Conservation (phyloP, 1,284 basidiomycete species). For the Exobasidium rhododendri region DNA sequence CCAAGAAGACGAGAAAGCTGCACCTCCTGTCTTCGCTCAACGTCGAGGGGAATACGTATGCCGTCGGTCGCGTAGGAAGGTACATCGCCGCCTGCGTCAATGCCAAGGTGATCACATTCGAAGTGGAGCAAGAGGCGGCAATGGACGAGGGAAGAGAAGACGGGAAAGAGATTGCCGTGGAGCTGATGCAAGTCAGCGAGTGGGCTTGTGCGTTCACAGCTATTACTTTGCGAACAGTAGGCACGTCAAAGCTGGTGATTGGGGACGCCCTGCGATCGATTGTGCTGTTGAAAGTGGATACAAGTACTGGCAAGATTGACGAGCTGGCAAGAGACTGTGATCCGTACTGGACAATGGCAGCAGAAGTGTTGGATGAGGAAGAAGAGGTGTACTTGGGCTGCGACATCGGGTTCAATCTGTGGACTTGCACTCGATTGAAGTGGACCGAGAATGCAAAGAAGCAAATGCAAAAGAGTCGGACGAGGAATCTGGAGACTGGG, state of each 20-base stretch:
- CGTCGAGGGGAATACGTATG: constrained; percentile 45
- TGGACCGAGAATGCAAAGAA: constrained; percentile 23
- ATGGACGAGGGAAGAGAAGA: constrained; percentile 12
- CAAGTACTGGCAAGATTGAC: constrained; percentile 16
- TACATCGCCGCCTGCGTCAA: constrained; percentile 43
- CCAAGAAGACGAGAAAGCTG: neutral
- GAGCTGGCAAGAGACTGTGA: constrained; percentile 50
- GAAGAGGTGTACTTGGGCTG: constrained; percentile 46
- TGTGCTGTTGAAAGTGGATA: constrained; percentile 36
- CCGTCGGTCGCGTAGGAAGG: constrained; percentile 12
- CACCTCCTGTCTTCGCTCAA: constrained; percentile 23
- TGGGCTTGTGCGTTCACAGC: constrained; percentile 51
- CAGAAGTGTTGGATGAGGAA: constrained; percentile 29
- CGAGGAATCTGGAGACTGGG: constrained; percentile 22
- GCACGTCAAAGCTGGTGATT: constrained; percentile 31
- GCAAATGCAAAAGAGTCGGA: neutral
- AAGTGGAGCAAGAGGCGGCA: neutral
- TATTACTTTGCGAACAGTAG: constrained; percentile 31
- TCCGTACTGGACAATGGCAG: constrained; percentile 51
- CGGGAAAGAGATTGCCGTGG: neutral
- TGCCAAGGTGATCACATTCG: constrained; percentile 30
- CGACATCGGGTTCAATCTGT: constrained; percentile 51
- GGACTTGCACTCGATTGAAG: constrained; percentile 36
- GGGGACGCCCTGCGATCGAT: constrained; percentile 50
- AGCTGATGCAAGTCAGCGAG: constrained; percentile 24